Conservation (phyloP, 1,139 yeast species). For the Pichia sp. region DNA sequence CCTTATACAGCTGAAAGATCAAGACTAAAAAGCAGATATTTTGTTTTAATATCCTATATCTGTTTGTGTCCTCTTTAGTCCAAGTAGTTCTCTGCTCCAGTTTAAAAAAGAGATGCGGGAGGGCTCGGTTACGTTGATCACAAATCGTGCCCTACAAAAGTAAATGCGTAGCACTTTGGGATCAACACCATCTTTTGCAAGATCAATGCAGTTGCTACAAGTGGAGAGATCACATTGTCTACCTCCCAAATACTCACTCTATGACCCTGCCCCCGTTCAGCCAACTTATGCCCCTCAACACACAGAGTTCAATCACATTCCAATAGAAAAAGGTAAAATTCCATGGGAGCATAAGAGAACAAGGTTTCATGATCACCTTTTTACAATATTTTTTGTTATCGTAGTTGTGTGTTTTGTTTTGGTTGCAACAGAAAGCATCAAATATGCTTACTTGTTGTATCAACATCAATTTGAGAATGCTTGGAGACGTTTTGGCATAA, state of each 20-base stretch:
- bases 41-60: too few relatives aligned
- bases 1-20: too few relatives aligned
- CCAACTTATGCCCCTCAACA: not conserved
- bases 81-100: too few relatives aligned
- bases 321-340: conserved; percentile 3
- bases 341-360: conserved; percentile 48
- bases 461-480: conserved; percentile 55
- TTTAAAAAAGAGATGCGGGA: too few relatives aligned
- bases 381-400: conserved; percentile 53
- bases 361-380: conserved; percentile 66
- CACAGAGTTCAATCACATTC: too few relatives aligned
- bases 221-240: not conserved
- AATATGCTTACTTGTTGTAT: conserved; percentile 35
- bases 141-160: too few relatives aligned
- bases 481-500: conserved; percentile 66
- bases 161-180: too few relatives aligned
- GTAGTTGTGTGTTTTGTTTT: conserved; percentile 66
- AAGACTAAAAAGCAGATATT: too few relatives aligned
- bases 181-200: too few relatives aligned
- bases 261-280: not conserved
- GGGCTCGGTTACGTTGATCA: too few relatives aligned
- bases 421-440: conserved; percentile 60
- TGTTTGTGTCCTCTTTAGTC: too few relatives aligned
- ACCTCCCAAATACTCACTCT: not conserved
- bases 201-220: not conserved